phyloP scores from a whole-genome alignment of 441 rosid genomes.

The Oxalis stricta region DNA sequence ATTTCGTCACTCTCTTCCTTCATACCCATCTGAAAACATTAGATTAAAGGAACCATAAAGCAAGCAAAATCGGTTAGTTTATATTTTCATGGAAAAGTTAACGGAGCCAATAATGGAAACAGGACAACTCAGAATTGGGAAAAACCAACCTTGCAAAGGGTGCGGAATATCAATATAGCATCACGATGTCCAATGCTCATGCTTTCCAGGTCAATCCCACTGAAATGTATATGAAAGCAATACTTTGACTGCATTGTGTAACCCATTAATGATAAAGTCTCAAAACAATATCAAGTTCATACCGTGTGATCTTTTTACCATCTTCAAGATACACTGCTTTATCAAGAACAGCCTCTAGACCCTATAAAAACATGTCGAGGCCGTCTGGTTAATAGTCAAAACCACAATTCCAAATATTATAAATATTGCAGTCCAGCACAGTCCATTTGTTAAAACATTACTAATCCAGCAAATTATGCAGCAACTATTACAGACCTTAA shows the following conservation, averaged over 20 bases:
- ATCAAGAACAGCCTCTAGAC: constrained; percentile 97
- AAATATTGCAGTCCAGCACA: background rate
- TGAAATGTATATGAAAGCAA: constrained; percentile 14
- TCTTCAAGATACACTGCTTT: constrained; percentile 95
- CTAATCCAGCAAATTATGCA: background rate
- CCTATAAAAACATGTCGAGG: constrained; percentile 30
- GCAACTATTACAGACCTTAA: constrained; percentile 45
- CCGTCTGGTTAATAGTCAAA: constrained; percentile 10
- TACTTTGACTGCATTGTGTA: too few relatives aligned
- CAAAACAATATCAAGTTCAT: constrained; percentile 17
- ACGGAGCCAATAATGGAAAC: too few relatives aligned
- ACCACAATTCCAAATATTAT: constrained; percentile 3
- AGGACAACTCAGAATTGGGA: constrained; percentile 12
- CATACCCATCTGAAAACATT: constrained; percentile 81
- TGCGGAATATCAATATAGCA: constrained; percentile 90
- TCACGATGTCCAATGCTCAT: constrained; percentile 91
- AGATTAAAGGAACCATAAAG: constrained; percentile 9
- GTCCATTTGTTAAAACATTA: background rate
- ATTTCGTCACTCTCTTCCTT: constrained; percentile 97
- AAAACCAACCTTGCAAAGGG: constrained; percentile 92
- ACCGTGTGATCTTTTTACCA: constrained; percentile 89
- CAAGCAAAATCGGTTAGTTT: background rate
- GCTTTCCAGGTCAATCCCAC: constrained; percentile 94
- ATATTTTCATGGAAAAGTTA: too few relatives aligned
- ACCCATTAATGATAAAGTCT: background rate